Evolutionary conservation across 306 rosid genomes (phyloP).

Genomic region (Potentilla sterilis): DNA sequence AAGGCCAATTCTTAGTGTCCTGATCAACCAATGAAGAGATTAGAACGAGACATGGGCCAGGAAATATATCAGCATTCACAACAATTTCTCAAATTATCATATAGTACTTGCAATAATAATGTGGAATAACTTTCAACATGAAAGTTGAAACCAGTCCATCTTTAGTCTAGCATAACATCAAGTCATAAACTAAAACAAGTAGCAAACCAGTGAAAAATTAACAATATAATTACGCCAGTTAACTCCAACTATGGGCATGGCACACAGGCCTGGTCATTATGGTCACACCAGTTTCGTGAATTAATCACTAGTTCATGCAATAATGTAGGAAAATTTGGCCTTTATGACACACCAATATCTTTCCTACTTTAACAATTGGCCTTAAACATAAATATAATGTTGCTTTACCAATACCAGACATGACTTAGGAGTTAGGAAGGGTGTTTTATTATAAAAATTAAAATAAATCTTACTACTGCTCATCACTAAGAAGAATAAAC

Average conservation of each 20-base stretch:
- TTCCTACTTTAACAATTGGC: background rate
- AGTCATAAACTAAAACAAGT: background rate
- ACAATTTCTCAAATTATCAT: background rate
- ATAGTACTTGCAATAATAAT: background rate
- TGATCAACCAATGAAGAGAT: conserved; percentile 31
- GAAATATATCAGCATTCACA: background rate
- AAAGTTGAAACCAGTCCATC: background rate
- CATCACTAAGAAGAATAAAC: background rate
- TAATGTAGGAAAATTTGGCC: background rate
- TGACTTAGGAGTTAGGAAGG: conserved; percentile 1
- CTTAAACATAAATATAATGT: background rate
- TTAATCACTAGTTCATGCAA: conserved; percentile 5
- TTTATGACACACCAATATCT: background rate
- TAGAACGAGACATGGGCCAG: background rate
- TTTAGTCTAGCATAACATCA: background rate
- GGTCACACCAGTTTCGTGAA: conserved; percentile 1
- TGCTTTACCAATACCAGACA: background rate
- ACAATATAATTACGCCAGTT: conserved; percentile 7
- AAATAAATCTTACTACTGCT: background rate
- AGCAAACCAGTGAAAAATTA: background rate
- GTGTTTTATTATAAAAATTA: background rate
- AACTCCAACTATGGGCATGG: background rate
- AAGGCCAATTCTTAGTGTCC: conserved; percentile 74
- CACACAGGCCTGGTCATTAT: background rate
- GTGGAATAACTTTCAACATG: background rate